Percentiles rank a stretch among this genome's conserved stretches.
phyloP scores from a whole-genome alignment of 345 rosid species.

The Pseudoturritis turrita region DNA sequence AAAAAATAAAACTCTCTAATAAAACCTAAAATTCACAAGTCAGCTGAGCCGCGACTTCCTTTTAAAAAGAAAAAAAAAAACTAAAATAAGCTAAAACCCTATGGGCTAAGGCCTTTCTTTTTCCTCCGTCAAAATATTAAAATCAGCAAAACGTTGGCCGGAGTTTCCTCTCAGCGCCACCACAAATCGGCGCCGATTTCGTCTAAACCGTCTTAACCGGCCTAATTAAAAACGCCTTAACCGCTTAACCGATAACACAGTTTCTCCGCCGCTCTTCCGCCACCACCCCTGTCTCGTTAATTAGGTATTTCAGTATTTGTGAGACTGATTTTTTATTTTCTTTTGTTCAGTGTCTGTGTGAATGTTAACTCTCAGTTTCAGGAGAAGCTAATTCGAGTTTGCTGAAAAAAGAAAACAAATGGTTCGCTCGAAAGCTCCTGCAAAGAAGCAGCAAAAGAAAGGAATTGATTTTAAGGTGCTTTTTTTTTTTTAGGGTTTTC shows the following conservation, averaged over 20 bases:
- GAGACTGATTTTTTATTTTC: not conserved
- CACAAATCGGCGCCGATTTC: not conserved
- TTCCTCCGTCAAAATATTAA: not conserved
- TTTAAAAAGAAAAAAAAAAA: no score
- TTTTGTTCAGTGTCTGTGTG: not conserved
- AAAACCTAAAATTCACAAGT: no score
- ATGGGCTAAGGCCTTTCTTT: not conserved
- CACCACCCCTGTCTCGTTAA: conserved; percentile 15
- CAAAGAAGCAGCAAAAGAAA: conserved; percentile 80
- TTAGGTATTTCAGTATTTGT: conserved; percentile 13
- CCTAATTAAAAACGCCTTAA: not conserved
- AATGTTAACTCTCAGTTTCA: not conserved
- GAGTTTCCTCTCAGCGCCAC: not conserved
- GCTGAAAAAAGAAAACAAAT: conserved; percentile 22
- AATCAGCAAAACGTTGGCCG: not conserved
- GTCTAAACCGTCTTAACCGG: not conserved
- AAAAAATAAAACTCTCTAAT: no score
- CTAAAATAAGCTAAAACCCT: not conserved
- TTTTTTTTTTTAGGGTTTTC: no score
- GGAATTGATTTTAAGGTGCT: conserved; percentile 78
- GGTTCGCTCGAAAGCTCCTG: conserved; percentile 56
- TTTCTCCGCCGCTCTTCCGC: conserved; percentile 4
- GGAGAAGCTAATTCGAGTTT: not conserved
- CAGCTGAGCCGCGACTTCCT: no score
- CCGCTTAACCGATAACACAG: not conserved